Base-by-base conservation (phyloP, 306 rosid genomes). In the Betula pendula region DNA sequence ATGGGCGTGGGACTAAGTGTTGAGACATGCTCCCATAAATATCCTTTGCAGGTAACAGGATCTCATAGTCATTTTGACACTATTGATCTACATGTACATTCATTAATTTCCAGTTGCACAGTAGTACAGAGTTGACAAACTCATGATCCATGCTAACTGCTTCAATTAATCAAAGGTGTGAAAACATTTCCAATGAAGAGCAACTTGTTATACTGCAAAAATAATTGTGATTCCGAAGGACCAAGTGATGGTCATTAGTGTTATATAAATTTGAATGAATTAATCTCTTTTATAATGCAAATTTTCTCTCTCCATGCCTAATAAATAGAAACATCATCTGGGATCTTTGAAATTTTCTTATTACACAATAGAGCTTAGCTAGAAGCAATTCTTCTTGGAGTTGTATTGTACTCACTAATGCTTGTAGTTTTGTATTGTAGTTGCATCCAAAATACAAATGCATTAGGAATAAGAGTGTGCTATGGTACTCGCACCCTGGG, bases 11-110 rank as follows among this genome's bases (percentile, higher is more conserved):
- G 42, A 38, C 42, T 1, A 38, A 6, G 8, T 38, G 42, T 38
- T 38, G 42, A 38, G 42, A 38, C 42, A 38, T 38, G 7, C 42
- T 38, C 42, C 42, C 42, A 38, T 38, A 43, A 33, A 58, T 71
- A 68, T 47, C 33, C 43, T 60, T 38, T 48, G 31, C 38, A 70
- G 83, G 84, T 83, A 74, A 60, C 2, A 17, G 14, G 56, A 20
- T 69, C 55, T 42, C 63, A 72, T 59, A 56, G 44, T 78, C 68
- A 65, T 24, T 74, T 74, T 31, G 58, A 38, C 42, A 38, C 8
- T 6, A 6, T 38, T 38, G 42, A 38, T 35, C 40, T 35, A 35
- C 4, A 35, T 5, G 42, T 5, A 38, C 42, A 38, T 38, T 38
- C 42, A 38, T 33, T 58, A 35, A 43, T 40, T 16, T 1, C 55